Percentiles rank a stretch among this genome's conserved stretches.
These are phyloP conservation scores for Neophaeococcomyces mojaviensis DNA, from an alignment of 2,329 filamentous ascomycete species.

Conservation along the genomic window DNA sequence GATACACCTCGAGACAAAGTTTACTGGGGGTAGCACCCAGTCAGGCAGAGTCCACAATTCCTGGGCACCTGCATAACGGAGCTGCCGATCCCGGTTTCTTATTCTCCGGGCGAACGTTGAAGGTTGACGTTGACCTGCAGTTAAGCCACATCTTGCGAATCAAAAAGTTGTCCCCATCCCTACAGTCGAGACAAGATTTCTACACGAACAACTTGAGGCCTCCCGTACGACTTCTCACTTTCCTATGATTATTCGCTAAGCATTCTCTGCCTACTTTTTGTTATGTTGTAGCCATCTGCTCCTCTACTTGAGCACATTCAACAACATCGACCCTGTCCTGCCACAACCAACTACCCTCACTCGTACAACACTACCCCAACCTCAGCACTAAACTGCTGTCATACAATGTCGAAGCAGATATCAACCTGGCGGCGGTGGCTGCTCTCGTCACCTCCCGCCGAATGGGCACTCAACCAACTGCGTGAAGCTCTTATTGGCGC, in stretches of 20 bases:
- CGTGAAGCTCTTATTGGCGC: slow-evolving; percentile 82
- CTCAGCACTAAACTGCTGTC: background rate
- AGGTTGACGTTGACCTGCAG: slow-evolving; percentile 3
- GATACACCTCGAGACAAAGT: background rate
- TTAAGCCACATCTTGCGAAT: slow-evolving; percentile 4
- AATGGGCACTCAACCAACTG: slow-evolving; percentile 74
- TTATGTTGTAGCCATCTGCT: background rate
- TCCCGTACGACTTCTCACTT: too few species aligned
- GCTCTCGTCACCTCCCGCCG: slow-evolving; percentile 77
- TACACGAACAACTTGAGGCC: too few species aligned
- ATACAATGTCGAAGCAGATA: slow-evolving; percentile 9
- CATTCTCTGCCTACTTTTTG: too few species aligned
- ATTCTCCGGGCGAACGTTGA: background rate
- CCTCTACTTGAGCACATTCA: background rate
- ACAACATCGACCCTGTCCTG: too few species aligned
- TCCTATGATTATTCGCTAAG: too few species aligned
- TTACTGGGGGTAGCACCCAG: too few species aligned
- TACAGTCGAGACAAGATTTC: too few species aligned
- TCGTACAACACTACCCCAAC: background rate
- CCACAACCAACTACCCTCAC: background rate
- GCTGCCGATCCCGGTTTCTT: background rate
- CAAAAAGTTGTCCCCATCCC: too few species aligned
- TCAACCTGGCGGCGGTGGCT: slow-evolving; percentile 60
- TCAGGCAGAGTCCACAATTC: background rate
- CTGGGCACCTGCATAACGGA: background rate